A percentile compares a stretch with the other conserved stretches of the same genome.
phyloP scores from a whole-genome alignment of 768 basidiomycete genomes.

The Cystobasidium onofrii region DNA sequence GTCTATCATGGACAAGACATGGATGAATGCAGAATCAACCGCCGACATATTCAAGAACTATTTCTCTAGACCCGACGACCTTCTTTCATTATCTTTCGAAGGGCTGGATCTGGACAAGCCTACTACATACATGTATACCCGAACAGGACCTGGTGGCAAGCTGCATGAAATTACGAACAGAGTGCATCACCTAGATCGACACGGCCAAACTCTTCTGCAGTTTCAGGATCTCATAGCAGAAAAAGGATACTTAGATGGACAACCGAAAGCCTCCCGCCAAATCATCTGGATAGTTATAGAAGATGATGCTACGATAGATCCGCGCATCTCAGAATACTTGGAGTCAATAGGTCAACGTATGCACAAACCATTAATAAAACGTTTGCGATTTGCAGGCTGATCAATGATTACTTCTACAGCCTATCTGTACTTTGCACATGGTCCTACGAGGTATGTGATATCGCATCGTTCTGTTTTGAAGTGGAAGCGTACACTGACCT shows the following conservation, averaged over 20 bases:
- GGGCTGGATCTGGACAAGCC: conserved; percentile 2
- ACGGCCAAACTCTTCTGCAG: not conserved
- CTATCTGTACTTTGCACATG: conserved; percentile 8
- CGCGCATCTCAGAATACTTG: not conserved
- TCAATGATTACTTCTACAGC: not conserved
- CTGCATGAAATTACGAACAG: not conserved
- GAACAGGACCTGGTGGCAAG: conserved; percentile 16
- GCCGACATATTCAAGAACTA: not conserved
- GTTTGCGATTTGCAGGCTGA: not conserved
- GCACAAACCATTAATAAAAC: not conserved
- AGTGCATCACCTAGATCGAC: not conserved
- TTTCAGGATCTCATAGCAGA: not conserved
- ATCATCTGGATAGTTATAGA: conserved; percentile 10
- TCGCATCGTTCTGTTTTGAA: too few relatives aligned
- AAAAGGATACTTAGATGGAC: not conserved
- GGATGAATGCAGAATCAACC: not conserved
- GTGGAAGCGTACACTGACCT: too few relatives aligned
- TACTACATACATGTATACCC: conserved; percentile 17
- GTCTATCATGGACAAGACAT: not conserved
- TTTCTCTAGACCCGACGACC: not conserved
- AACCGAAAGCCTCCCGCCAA: not conserved
- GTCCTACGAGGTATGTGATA: not conserved
- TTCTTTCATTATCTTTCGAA: not conserved
- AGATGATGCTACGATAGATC: not conserved
- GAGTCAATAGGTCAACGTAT: not conserved